Evolutionary conservation across 202 grass and related monocot species (phyloP).

Genomic region (Cymbopogon flexuosus): DNA sequence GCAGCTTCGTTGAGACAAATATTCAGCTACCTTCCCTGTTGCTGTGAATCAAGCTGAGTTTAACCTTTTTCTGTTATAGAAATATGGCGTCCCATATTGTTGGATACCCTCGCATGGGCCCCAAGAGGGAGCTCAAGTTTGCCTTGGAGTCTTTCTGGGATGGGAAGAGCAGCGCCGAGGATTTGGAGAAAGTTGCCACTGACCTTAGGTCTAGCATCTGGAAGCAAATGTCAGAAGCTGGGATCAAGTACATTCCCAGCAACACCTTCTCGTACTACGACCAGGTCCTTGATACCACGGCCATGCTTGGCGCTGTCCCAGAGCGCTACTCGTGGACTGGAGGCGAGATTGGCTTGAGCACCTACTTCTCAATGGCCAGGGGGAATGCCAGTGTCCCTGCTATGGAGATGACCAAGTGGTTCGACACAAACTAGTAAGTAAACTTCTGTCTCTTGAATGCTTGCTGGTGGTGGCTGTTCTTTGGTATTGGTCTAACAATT

Average conservation of each 20-base stretch:
- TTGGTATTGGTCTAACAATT: conserved; percentile 5
- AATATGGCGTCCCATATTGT: conserved; percentile 96
- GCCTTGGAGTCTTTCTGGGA: conserved; percentile 98
- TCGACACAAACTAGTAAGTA: conserved; percentile 98
- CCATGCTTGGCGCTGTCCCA: conserved; percentile 91
- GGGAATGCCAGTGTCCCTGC: conserved; percentile 89
- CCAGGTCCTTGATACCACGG: conserved; percentile 87
- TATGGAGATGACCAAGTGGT: conserved; percentile 99
- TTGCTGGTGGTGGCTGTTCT: background rate
- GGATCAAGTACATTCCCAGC: conserved; percentile 95
- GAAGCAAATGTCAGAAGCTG: conserved; percentile 89
- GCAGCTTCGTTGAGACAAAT: background rate
- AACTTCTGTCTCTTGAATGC: conserved; percentile 20
- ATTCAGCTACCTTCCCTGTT: background rate
- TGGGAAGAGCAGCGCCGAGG: conserved; percentile 79
- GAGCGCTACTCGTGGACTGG: conserved; percentile 76
- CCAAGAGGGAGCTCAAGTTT: conserved; percentile 99
- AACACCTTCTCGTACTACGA: conserved; percentile 98
- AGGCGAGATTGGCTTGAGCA: conserved; percentile 70
- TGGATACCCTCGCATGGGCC: conserved; percentile 98
- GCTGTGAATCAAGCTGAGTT: conserved; percentile 8
- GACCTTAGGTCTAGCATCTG: conserved; percentile 78
- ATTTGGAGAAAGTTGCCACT: conserved; percentile 82
- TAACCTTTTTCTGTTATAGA: conserved; percentile 28
- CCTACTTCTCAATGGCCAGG: conserved; percentile 97